phyloP scores from a whole-genome alignment of 176 grass and related monocot species.

The Avena atlantica region DNA sequence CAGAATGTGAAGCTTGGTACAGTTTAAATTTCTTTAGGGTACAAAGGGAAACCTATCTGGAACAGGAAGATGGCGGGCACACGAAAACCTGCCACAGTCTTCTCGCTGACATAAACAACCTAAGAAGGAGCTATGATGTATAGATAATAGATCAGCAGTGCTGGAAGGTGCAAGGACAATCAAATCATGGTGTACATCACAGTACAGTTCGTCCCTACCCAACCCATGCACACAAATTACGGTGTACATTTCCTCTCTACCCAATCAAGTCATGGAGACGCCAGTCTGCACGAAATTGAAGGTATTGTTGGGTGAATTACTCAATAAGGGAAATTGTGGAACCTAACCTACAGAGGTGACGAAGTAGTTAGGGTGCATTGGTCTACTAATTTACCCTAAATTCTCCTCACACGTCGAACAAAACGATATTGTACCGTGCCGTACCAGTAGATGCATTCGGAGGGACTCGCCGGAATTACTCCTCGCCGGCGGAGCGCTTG shows the following conservation, averaged over 20 bases:
- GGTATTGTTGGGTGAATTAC: not conserved
- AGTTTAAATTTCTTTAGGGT: not conserved
- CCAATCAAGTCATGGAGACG: no score
- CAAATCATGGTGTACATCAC: not conserved
- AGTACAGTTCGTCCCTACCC: not conserved
- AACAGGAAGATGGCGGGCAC: not conserved
- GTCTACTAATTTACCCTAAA: not conserved
- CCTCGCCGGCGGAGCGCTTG: constrained; percentile 43
- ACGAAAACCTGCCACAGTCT: not conserved
- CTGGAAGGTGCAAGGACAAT: not conserved
- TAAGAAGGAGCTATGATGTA: not conserved
- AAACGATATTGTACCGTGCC: not conserved
- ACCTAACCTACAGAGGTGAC: not conserved
- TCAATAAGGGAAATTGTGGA: not conserved
- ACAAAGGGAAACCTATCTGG: not conserved
- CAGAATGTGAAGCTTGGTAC: not conserved
- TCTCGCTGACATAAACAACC: not conserved
- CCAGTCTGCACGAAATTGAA: not conserved
- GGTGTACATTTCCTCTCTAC: not conserved
- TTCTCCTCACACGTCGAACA: not conserved
- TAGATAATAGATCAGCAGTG: not conserved
- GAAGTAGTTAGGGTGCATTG: not conserved
- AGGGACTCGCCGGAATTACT: not conserved
- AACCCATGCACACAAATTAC: not conserved
- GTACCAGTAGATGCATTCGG: constrained; percentile 19